A percentile compares a stretch with the other conserved stretches of the same genome.
These are phyloP conservation scores for Ganoderma meredithae DNA, from an alignment of 1,284 basidiomycete species.

Conservation along the genomic window DNA sequence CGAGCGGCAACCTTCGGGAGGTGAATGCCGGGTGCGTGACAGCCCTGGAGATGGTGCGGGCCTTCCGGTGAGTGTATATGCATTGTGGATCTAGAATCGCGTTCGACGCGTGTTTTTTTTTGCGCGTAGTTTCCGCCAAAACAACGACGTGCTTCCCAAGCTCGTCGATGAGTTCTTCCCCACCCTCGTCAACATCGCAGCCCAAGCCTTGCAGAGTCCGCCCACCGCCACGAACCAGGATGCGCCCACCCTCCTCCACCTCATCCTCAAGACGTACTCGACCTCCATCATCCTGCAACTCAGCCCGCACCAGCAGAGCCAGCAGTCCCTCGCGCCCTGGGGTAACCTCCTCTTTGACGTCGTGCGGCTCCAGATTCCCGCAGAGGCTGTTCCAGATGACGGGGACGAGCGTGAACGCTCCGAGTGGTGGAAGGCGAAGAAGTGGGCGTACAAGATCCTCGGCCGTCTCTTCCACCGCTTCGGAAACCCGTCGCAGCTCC, in stretches of 20 bases:
- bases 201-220: slow-evolving; percentile 67
- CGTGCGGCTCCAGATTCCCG: slow-evolving; percentile 72
- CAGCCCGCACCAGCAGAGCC: slow-evolving; percentile 74
- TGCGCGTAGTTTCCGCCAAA: slow-evolving; percentile 71
- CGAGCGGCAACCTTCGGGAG: slow-evolving; percentile 68
- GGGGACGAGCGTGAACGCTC: slow-evolving; percentile 77
- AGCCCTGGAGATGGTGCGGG: slow-evolving; percentile 75
- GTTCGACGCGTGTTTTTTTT: neutral
- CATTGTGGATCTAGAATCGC: neutral
- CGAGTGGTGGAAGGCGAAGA: slow-evolving; percentile 91
- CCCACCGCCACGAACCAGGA: slow-evolving; percentile 65
- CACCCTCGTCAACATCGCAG: slow-evolving; percentile 72
- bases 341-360: slow-evolving; percentile 82
- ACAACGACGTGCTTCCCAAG: slow-evolving; percentile 61
- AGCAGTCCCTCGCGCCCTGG: slow-evolving; percentile 83
- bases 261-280: slow-evolving; percentile 86
- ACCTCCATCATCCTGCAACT: slow-evolving; percentile 79
- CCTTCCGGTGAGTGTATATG: slow-evolving; percentile 59
- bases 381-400: slow-evolving; percentile 70
- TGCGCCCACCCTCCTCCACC: slow-evolving; percentile 79
- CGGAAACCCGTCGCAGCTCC: slow-evolving; percentile 87
- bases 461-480: slow-evolving; percentile 82
- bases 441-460: slow-evolving; percentile 85
- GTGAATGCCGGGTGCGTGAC: slow-evolving; percentile 84
- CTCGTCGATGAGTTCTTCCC: slow-evolving; percentile 76